Evolutionary conservation across 108 stramenopile species (phyloP).

Genomic region (Skeletonema tropicum): DNA sequence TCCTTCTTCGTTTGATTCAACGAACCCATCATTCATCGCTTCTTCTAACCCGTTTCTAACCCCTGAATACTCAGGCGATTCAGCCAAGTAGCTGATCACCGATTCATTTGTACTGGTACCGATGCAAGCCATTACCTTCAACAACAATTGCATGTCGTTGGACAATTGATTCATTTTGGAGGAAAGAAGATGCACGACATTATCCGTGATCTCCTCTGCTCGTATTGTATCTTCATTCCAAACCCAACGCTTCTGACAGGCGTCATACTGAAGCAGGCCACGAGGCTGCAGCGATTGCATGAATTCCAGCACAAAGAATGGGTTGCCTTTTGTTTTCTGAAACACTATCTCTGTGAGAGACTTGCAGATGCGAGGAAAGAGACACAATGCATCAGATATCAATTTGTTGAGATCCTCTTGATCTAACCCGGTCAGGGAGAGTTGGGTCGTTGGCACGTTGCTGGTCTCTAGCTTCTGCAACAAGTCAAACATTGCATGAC

Average conservation of each 20-base stretch:
- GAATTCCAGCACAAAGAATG: constrained; percentile 18
- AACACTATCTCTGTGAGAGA: constrained; percentile 24
- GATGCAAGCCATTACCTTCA: too few relatives aligned
- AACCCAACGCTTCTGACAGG: constrained; percentile 27
- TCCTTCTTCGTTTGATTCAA: background rate
- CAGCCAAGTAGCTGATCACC: too few relatives aligned
- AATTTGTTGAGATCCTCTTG: constrained; percentile 20
- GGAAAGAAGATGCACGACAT: too few relatives aligned
- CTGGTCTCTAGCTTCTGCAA: constrained; percentile 3
- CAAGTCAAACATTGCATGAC: constrained; percentile 31
- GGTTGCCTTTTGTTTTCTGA: constrained; percentile 42
- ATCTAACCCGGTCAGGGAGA: constrained; percentile 18
- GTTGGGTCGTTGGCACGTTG: constrained; percentile 8
- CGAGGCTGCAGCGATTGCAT: too few relatives aligned
- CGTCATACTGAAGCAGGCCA: constrained; percentile 27
- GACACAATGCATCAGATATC: constrained; percentile 32
- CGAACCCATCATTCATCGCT: constrained; percentile 17
- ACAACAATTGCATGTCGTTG: too few relatives aligned
- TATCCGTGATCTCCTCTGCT: constrained; percentile 10
- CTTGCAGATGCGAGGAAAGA: constrained; percentile 20
- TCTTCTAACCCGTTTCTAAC: constrained; percentile 4
- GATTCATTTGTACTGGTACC: too few relatives aligned
- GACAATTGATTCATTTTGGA: too few relatives aligned
- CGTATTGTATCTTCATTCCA: constrained; percentile 29
- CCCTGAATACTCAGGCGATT: constrained; percentile 8